Evolutionary conservation across 768 basidiomycete species (phyloP), one percentile per base, ranked within the genome.

Genomic region (Tephrocybe sp.): DNA sequence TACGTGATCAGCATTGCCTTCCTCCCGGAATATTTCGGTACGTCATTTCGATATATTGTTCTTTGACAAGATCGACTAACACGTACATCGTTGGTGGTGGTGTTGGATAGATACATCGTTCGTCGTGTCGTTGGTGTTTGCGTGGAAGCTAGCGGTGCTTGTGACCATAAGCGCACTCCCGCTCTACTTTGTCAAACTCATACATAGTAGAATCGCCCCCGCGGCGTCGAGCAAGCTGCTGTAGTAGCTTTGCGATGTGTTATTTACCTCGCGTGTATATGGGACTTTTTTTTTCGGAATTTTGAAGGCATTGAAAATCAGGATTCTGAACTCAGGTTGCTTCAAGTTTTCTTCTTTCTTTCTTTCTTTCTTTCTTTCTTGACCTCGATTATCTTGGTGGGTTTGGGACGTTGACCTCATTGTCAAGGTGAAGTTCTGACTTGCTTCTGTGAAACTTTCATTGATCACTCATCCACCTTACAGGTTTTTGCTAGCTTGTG

Each of bases 21-120:
- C 69, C 71, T 99, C 36, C 96, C 95, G 0, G 92, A 93, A 68
- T 99, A 96, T 70, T 99, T 99, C 65, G 96, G 96, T 98, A 50
- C 55, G 88, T 71, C 23, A 33, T 26, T n/a, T 6, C 12, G 26
- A 10, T 44, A 23, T 32, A 14, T 38, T 31, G 8, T 49, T 5
- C 11, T 31, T 3, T n/a, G 48, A 22, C 20, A 40, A 4, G 39
- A 22, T 47, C 19, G 11, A 32, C 26, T 45, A 26, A 51, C 51
- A 22, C 60, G n/a, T n/a, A n/a, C n/a, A n/a, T n/a, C n/a, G n/a
- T n/a, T n/a, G 57, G 46, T 47, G 49, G 34, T 6, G 22, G 32
- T 14, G 34, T 30, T 47, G 20, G 33, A 3, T 61, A 98, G 96
- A 99, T 70, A 83, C 97, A 40, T 78, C 88, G 0, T 98, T 98